Conservation (phyloP, 805 yeast genomes). For the Hanseniaspora lachancei region DNA sequence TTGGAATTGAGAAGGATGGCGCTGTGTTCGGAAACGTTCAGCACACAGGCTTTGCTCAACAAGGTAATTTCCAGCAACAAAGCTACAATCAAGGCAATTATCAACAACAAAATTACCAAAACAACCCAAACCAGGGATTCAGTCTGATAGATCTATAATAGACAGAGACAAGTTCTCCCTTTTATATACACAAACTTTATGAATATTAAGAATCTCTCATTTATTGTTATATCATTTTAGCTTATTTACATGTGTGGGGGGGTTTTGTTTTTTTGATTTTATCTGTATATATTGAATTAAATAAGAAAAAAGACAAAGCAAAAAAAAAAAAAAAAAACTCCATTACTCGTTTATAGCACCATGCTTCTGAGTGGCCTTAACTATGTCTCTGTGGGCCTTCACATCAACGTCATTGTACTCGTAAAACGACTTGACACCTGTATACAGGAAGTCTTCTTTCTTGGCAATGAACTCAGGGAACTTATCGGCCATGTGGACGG, state of each 20-base stretch:
- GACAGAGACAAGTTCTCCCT: too few species aligned
- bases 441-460: background rate
- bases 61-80: constrained; percentile 16
- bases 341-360: too few species aligned
- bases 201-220: too few species aligned
- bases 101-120: constrained; percentile 14
- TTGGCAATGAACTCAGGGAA: background rate
- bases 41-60: background rate
- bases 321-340: too few species aligned
- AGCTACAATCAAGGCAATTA: background rate
- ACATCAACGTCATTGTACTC: background rate
- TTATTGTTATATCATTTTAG: too few species aligned
- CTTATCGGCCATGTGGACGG: background rate
- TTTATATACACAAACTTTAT: too few species aligned
- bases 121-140: constrained; percentile 13
- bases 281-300: too few species aligned
- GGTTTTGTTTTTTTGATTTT: too few species aligned
- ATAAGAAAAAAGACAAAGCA: too few species aligned
- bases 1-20: background rate
- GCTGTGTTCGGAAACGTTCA: background rate
- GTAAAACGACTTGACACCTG: background rate
- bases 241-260: too few species aligned
- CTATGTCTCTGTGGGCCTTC: too few species aligned
- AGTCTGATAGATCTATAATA: constrained; percentile 11
- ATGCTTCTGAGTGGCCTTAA: too few species aligned